Evolutionary conservation across 192 early-diverging fungal genomes (phyloP).

Genomic region (Coemansia guatemalensis): DNA sequence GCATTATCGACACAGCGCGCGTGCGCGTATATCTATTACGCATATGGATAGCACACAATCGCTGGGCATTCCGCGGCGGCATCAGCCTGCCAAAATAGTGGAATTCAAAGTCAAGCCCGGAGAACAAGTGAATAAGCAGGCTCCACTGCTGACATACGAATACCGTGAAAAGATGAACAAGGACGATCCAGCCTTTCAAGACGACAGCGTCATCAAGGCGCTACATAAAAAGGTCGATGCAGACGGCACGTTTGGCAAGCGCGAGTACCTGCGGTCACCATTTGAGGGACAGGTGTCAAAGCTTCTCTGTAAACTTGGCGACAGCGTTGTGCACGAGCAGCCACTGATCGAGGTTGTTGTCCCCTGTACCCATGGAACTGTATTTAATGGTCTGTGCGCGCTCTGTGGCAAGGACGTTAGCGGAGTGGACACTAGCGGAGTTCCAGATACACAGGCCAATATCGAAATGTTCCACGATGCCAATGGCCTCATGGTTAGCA

Average conservation of each 20-base stretch:
- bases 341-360: slow-evolving; percentile 41
- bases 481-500: slow-evolving; percentile 66
- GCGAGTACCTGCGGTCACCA: slow-evolving; percentile 43
- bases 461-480: slow-evolving; percentile 80
- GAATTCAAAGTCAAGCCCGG: slow-evolving; percentile 25
- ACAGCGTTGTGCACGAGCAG: slow-evolving; percentile 17
- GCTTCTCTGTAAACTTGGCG: slow-evolving; percentile 17
- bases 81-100: slow-evolving; percentile 50
- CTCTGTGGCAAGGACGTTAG: slow-evolving; percentile 75
- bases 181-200: slow-evolving; percentile 3
- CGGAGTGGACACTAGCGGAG: slow-evolving; percentile 26
- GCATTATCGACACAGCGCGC: too few species aligned
- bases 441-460: slow-evolving; percentile 61
- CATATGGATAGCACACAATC: slow-evolving; percentile 39
- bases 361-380: slow-evolving; percentile 72
- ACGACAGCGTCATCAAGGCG: slow-evolving; percentile 21
- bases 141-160: slow-evolving; percentile 47
- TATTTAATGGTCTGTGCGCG: slow-evolving; percentile 77
- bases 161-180: slow-evolving; percentile 23
- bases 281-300: slow-evolving; percentile 33
- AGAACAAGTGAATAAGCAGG: slow-evolving; percentile 25
- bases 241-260: slow-evolving; percentile 28
- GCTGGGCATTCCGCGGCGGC: slow-evolving; percentile 35
- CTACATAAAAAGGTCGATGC: slow-evolving; percentile 26
- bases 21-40: too few species aligned